These are phyloP conservation scores for Diaporthe vaccinii DNA, from an alignment of 2,329 filamentous ascomycete species.

Conservation along the genomic window DNA sequence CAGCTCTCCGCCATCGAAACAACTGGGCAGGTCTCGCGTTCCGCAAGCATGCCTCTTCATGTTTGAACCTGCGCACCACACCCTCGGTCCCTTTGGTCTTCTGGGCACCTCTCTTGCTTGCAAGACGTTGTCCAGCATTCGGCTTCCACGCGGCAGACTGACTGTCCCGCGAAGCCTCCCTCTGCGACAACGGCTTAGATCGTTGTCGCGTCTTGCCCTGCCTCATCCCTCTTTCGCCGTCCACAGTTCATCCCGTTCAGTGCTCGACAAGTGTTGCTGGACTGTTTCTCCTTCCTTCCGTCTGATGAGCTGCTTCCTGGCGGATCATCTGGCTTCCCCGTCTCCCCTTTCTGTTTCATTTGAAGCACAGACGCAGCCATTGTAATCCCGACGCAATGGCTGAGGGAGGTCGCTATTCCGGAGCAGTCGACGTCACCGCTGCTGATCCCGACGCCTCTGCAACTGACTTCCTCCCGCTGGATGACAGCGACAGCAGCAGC, in stretches of 20 bases:
- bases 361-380: conserved; percentile 20
- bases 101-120: neutral
- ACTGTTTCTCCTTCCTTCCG: conserved; percentile 31
- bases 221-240: neutral
- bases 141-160: conserved; percentile 6
- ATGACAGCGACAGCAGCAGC: conserved; percentile 40
- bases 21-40: neutral
- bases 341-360: conserved; percentile 38
- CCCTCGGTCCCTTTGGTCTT: conserved; percentile 1
- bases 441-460: conserved; percentile 36
- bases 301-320: conserved; percentile 31
- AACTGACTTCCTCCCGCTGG: conserved; percentile 41
- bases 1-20: neutral
- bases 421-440: conserved; percentile 35
- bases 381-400: conserved; percentile 36
- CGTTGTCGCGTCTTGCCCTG: conserved; percentile 38
- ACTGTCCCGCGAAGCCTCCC: neutral
- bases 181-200: conserved; percentile 36
- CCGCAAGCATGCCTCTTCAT: conserved; percentile 5
- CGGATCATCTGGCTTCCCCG: neutral
- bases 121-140: conserved; percentile 15
- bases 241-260: conserved; percentile 20
- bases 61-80: neutral
- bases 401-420: conserved; percentile 20
- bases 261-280: conserved; percentile 42